Evolutionary conservation across 441 rosid genomes (phyloP).

Genomic region (Populus hybrid): DNA sequence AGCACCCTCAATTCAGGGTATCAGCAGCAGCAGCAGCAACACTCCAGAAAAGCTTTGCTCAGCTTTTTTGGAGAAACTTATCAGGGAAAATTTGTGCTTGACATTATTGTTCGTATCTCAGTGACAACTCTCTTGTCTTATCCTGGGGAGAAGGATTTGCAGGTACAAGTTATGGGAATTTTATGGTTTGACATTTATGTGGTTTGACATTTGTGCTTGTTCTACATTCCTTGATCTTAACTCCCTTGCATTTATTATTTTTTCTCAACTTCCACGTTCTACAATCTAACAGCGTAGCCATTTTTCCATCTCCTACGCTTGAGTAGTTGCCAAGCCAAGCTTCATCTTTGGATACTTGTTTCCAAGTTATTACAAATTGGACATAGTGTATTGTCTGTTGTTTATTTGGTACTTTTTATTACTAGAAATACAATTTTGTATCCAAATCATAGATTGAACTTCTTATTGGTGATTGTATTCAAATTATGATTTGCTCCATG

Average conservation of each 20-base stretch:
- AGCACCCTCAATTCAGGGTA: slow-evolving; percentile 39
- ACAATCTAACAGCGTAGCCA: neutral
- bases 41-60: slow-evolving; percentile 57
- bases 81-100: slow-evolving; percentile 81
- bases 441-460: neutral
- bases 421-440: neutral
- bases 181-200: slow-evolving; percentile 5
- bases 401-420: neutral
- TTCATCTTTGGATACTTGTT: neutral
- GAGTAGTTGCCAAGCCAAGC: neutral
- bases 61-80: slow-evolving; percentile 75
- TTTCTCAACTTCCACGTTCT: neutral
- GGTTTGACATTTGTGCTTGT: neutral
- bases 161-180: slow-evolving; percentile 44
- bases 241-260: neutral
- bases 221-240: neutral
- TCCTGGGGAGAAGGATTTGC: slow-evolving; percentile 96
- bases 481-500: neutral
- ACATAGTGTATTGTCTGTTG: neutral
- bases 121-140: slow-evolving; percentile 75
- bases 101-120: slow-evolving; percentile 76
- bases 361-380: neutral
- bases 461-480: neutral
- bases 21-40: slow-evolving; percentile 51
- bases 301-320: neutral